Percentiles rank a stretch among this genome's conserved stretches.
phyloP scores from a whole-genome alignment of 345 rosid species.

The Atalantia buxifolia region DNA sequence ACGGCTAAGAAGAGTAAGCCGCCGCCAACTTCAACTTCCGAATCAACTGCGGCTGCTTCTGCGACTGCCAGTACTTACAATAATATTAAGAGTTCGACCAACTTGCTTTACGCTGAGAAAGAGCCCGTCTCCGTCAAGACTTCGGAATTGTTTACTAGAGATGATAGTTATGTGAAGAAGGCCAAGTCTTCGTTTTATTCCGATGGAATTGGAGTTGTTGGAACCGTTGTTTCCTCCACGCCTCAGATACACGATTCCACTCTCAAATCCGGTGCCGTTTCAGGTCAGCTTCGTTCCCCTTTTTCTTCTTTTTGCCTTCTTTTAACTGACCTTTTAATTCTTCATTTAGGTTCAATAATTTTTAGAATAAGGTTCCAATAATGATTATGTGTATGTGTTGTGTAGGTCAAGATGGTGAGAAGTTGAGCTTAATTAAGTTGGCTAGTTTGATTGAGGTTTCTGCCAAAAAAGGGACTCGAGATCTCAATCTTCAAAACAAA shows the following conservation, averaged over 20 bases:
- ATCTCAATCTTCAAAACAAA: slow-evolving; percentile 76
- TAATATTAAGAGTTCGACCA: background rate
- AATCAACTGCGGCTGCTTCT: slow-evolving; percentile 9
- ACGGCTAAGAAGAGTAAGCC: background rate
- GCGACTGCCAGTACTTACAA: background rate
- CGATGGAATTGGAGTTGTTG: slow-evolving; percentile 43
- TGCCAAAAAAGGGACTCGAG: slow-evolving; percentile 73
- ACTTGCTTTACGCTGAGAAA: slow-evolving; percentile 32
- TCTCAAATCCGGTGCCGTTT: slow-evolving; percentile 39
- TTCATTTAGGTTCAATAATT: background rate
- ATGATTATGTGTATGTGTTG: background rate
- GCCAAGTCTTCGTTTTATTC: slow-evolving; percentile 45
- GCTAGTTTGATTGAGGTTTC: slow-evolving; percentile 90
- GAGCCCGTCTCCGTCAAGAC: slow-evolving; percentile 19
- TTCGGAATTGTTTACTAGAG: slow-evolving; percentile 48
- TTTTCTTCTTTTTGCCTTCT: background rate
- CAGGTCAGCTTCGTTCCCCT: slow-evolving; percentile 36
- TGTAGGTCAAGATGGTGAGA: slow-evolving; percentile 73
- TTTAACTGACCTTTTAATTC: background rate
- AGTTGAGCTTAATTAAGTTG: slow-evolving; percentile 83
- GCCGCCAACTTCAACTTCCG: slow-evolving; percentile 5
- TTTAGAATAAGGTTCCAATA: background rate
- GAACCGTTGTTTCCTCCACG: slow-evolving; percentile 29
- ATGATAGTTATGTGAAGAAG: slow-evolving; percentile 70
- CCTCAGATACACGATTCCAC: slow-evolving; percentile 60